Base-by-base conservation (phyloP, 2,329 filamentous ascomycete species). In the Coniochaeta sp. region DNA sequence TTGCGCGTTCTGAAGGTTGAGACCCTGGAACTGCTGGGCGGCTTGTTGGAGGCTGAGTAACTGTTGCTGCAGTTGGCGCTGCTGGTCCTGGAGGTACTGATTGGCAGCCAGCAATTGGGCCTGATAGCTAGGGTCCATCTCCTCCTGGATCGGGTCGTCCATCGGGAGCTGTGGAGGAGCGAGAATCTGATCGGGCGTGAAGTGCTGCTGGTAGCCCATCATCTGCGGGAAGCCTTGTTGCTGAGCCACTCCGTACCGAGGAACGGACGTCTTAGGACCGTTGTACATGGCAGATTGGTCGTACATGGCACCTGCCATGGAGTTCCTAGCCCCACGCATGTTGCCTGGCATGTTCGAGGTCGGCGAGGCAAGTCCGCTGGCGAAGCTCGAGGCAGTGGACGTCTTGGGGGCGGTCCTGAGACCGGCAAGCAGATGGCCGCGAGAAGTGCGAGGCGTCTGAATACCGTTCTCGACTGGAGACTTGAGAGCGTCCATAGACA, bases 61-160 rank as follows among this genome's bases (percentile, higher is more conserved):
- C 72, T 97, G 91, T 72, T 96, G 91, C 71, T 97, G 91, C 50
- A 97, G 82, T 57, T 89, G 87, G 72, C 96, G 91, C 71, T 97
- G 92, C 71, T 96, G 91, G 65, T 96, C 90, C 35, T 91, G 90
- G 49, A 99, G 79, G 65, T 95, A 95, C 66, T 94, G 74, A 68
- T 96, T 96, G 62, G 91, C 95, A 52, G 90, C 87, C 63, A 96
- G 82, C 57, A 97, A 77, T 70, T 96, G 90, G 50, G 91, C 89
- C 59, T 96, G 94, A 50, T 95, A 70, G 55, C 82, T 86, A 50
- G 91, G 90, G 62, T 97, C 94, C 73, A 95, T 88, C 55, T 88
- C 81, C 55, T 88, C 81, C 60, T 86, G 82, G 46, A 78, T 77
- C 61, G 84, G 79, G 57, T 85, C 82, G 53, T 85, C 80, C 50